These are phyloP conservation scores for Hortiboletus flavorubellus DNA, from an alignment of 768 basidiomycete genomes.

Conservation along the genomic window DNA sequence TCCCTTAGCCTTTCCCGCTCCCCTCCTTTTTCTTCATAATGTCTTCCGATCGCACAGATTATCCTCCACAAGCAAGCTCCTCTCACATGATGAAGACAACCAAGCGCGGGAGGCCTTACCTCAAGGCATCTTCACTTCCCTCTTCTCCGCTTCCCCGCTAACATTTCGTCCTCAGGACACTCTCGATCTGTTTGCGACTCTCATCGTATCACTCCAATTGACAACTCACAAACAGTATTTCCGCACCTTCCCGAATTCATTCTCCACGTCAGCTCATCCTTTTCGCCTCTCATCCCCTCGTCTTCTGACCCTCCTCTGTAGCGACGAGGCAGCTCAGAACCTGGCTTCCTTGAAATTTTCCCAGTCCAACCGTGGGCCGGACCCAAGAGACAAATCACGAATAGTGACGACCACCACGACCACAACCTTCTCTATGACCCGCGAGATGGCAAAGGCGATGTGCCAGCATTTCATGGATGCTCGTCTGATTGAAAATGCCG, in stretches of 20 bases:
- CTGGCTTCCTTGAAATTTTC: conserved; percentile 96
- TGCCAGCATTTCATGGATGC: conserved; percentile 99
- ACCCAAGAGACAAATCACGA: conserved; percentile 96
- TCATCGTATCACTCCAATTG: conserved; percentile 90
- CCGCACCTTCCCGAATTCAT: conserved; percentile 90
- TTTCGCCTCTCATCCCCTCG: neutral
- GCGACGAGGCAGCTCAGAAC: conserved; percentile 93
- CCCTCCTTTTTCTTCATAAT: conserved; percentile 30
- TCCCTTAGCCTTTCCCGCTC: conserved; percentile 4
- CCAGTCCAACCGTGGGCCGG: conserved; percentile 96
- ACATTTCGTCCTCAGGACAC: conserved; percentile 65
- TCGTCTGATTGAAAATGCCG: conserved; percentile 93
- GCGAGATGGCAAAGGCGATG: conserved; percentile 99
- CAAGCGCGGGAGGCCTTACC: conserved; percentile 89
- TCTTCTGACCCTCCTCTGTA: conserved; percentile 32
- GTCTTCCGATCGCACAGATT: conserved; percentile 39
- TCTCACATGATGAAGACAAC: conserved; percentile 99
- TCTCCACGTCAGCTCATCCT: conserved; percentile 75
- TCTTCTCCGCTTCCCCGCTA: conserved; percentile 6
- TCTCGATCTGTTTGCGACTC: conserved; percentile 95
- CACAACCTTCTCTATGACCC: conserved; percentile 99
- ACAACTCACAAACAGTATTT: conserved; percentile 93
- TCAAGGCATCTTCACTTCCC: conserved; percentile 60
- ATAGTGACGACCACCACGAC: conserved; percentile 99
- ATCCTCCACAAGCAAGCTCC: conserved; percentile 54